phyloP scores from a whole-genome alignment of 2,329 filamentous ascomycete genomes.

The Venturia pyrina region DNA sequence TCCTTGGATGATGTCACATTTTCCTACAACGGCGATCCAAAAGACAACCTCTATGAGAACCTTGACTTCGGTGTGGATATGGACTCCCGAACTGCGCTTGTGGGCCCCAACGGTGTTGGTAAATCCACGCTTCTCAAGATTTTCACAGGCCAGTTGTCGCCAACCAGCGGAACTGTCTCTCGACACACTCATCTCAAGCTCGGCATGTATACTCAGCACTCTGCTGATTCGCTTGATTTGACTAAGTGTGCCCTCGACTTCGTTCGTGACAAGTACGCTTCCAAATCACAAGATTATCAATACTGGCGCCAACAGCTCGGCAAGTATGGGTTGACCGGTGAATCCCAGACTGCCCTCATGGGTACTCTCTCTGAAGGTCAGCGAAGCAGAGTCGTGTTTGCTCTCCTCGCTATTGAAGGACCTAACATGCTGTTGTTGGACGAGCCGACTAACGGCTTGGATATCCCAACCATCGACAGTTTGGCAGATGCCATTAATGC shows the following conservation, averaged over 20 bases:
- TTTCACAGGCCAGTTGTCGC: conserved; percentile 90
- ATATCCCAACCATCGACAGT: conserved; percentile 97
- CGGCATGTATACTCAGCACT: conserved; percentile 97
- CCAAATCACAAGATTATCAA: conserved; percentile 93
- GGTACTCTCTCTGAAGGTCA: conserved; percentile 96
- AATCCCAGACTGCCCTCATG: conserved; percentile 93
- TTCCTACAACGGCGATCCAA: conserved; percentile 82
- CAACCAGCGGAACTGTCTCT: conserved; percentile 70
- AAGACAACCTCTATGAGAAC: conserved; percentile 92
- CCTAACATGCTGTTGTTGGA: conserved; percentile 98
- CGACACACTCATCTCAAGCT: conserved; percentile 98
- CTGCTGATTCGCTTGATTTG: conserved; percentile 92
- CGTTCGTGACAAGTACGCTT: conserved; percentile 85
- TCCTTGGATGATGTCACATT: conserved; percentile 97
- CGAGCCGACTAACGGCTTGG: conserved; percentile 98
- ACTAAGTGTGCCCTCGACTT: conserved; percentile 98
- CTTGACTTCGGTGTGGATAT: conserved; percentile 98
- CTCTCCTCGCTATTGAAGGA: conserved; percentile 83
- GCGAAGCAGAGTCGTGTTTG: conserved; percentile 97
- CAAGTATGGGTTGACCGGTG: conserved; percentile 84
- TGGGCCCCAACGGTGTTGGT: conserved; percentile 97
- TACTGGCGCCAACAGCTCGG: conserved; percentile 99
- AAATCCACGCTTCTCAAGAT: conserved; percentile 94
- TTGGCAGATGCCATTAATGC: conserved; percentile 96
- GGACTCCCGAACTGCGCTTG: conserved; percentile 94